phyloP scores from a whole-genome alignment of 2,329 filamentous ascomycete genomes.

The Colletotrichum trifolii region DNA sequence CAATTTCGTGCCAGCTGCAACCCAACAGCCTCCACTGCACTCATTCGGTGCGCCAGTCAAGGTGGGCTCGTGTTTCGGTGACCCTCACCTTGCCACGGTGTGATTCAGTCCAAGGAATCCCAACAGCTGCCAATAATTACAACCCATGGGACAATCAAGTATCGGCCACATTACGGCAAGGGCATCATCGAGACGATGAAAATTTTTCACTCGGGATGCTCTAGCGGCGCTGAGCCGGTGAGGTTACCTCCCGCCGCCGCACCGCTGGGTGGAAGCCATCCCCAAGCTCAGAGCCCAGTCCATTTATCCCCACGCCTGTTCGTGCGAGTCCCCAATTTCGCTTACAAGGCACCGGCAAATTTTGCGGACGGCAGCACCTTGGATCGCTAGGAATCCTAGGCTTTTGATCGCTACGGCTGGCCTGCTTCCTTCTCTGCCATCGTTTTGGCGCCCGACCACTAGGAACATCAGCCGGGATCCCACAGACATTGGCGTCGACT shows the following conservation, averaged over 20 bases:
- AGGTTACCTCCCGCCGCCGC: constrained; percentile 20
- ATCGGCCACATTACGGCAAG: constrained; percentile 32
- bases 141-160: constrained; percentile 27
- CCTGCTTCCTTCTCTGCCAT: constrained; percentile 1
- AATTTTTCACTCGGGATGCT: constrained; percentile 31
- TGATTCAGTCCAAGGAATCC: constrained; percentile 32
- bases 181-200: constrained; percentile 14
- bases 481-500: constrained; percentile 33
- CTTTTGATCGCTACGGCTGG: constrained; percentile 10
- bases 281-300: constrained; percentile 6
- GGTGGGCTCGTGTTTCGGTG: constrained; percentile 27
- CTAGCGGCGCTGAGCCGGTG: constrained; percentile 21
- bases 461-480: constrained; percentile 27
- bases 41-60: neutral
- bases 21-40: constrained; percentile 4
- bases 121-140: constrained; percentile 12
- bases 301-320: constrained; percentile 22
- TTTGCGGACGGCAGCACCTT: constrained; percentile 32
- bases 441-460: constrained; percentile 27
- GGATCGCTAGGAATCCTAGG: constrained; percentile 16
- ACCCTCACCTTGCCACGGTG: constrained; percentile 31
- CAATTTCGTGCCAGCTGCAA: constrained; percentile 25
- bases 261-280: constrained; percentile 27
- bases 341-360: constrained; percentile 30
- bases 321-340: constrained; percentile 34